phyloP scores from a whole-genome alignment of 345 rosid genomes.

The Pelargonium nanum region DNA sequence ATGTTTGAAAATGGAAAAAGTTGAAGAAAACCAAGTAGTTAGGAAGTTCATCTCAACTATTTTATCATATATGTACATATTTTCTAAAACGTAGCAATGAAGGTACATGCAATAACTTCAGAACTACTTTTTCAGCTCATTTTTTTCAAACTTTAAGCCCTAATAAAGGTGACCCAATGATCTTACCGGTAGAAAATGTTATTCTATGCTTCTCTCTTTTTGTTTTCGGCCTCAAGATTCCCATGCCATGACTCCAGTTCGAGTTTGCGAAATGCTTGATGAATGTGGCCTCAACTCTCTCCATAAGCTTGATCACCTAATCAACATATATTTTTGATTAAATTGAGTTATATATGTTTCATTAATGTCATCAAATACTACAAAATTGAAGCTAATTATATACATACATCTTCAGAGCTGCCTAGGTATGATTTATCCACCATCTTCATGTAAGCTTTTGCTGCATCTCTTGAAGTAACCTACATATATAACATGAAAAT shows the following conservation, averaged over 20 bases:
- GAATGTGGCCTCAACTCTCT: constrained; percentile 55
- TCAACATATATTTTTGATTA: constrained; percentile 21
- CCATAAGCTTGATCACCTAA: constrained; percentile 41
- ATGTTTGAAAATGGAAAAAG: too few species aligned
- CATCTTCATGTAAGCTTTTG: constrained; percentile 49
- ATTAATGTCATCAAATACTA: too few species aligned
- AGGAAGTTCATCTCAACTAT: too few species aligned
- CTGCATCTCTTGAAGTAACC: constrained; percentile 53
- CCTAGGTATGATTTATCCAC: constrained; percentile 66
- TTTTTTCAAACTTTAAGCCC: too few species aligned
- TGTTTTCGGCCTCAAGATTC: constrained; percentile 37
- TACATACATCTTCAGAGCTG: constrained; percentile 51
- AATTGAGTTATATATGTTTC: too few species aligned
- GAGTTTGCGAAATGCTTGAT: constrained; percentile 70
- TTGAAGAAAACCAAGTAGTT: too few species aligned
- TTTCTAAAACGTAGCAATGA: too few species aligned
- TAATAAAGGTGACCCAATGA: too few species aligned
- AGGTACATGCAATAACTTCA: too few species aligned
- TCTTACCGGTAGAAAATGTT: constrained; percentile 61
- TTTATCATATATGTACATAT: too few species aligned
- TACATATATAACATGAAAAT: constrained; percentile 9
- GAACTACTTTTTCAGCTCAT: too few species aligned
- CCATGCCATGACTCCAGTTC: constrained; percentile 64
- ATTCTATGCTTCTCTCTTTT: constrained; percentile 53
- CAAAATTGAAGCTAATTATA: background rate